These are phyloP conservation scores for Lichenothelia convexa DNA, from an alignment of 495 filamentous ascomycete species.

Conservation along the genomic window DNA sequence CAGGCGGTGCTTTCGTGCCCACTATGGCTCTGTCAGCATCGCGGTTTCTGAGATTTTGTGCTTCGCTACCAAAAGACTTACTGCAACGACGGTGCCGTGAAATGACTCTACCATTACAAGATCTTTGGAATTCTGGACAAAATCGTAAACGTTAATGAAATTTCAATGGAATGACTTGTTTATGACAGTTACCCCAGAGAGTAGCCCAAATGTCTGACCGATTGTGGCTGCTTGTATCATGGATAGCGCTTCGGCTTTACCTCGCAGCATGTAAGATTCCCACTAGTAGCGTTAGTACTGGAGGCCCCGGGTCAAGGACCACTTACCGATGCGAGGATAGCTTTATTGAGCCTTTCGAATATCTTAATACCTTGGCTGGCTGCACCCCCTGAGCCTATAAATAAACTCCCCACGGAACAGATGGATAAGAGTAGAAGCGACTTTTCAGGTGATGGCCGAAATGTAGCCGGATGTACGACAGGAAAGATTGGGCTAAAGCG, in stretches of 20 bases:
- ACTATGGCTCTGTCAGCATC: conserved; percentile 1
- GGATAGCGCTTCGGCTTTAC: conserved; percentile 13
- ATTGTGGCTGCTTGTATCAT: conserved; percentile 24
- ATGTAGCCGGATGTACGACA: conserved; percentile 18
- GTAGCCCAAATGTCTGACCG: conserved; percentile 24
- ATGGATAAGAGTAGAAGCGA: conserved; percentile 20
- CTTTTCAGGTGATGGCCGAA: conserved; percentile 16
- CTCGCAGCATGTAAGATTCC: background rate
- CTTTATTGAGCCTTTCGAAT: conserved; percentile 22
- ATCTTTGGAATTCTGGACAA: conserved; percentile 9
- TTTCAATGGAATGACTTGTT: too few species aligned
- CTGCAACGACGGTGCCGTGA: conserved; percentile 23
- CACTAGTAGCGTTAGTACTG: background rate
- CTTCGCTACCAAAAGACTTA: background rate
- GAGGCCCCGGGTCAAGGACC: background rate
- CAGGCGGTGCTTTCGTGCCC: conserved; percentile 17
- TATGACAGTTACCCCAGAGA: conserved; percentile 19
- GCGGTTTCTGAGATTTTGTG: background rate
- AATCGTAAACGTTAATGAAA: too few species aligned
- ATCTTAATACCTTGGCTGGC: conserved; percentile 15
- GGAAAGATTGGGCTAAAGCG: conserved; percentile 18
- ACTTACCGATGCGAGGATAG: conserved; percentile 17
- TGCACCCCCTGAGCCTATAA: conserved; percentile 17
- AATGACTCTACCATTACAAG: conserved; percentile 20
- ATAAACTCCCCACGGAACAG: conserved; percentile 21